A percentile compares a stretch with the other conserved stretches of the same genome.
Evolutionary conservation across 371 early-diverging fungal species (phyloP).

Genomic region (Rhizopus delemar): DNA sequence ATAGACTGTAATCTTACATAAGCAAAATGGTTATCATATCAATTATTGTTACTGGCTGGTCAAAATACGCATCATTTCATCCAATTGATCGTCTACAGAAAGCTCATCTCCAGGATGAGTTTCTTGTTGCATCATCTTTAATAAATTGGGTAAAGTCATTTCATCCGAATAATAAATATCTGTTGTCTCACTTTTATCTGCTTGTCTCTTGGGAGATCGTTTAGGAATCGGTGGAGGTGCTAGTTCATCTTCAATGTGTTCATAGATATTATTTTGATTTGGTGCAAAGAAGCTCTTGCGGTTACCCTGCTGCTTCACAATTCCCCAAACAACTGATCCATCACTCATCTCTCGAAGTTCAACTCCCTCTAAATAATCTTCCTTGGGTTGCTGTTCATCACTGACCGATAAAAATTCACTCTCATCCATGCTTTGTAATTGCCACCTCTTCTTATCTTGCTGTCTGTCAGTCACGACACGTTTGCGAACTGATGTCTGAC

Average conservation of each 20-base stretch:
- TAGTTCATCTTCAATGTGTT: constrained; percentile 17
- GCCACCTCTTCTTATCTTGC: not conserved
- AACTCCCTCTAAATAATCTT: constrained; percentile 33
- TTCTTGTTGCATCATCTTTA: constrained; percentile 37
- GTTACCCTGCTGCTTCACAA: constrained; percentile 40
- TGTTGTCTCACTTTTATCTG: constrained; percentile 17
- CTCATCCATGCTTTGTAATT: constrained; percentile 23
- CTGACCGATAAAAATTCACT: not conserved
- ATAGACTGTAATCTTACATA: not conserved
- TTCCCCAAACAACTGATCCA: constrained; percentile 48
- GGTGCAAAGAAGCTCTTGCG: constrained; percentile 34
- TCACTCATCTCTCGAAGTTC: constrained; percentile 55
- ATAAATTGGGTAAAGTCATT: constrained; percentile 35
- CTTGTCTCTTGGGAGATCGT: constrained; percentile 2
- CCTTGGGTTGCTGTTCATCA: not conserved
- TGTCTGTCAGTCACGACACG: constrained; percentile 14
- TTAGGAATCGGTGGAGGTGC: not conserved
- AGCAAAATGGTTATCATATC: not conserved
- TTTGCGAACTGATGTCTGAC: constrained; percentile 32
- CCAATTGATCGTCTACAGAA: constrained; percentile 43
- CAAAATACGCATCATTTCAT: constrained; percentile 37
- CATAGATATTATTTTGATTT: constrained; percentile 8
- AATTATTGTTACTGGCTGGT: constrained; percentile 12
- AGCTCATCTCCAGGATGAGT: constrained; percentile 21
- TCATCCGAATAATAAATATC: constrained; percentile 46